Conservation (phyloP, 2,329 filamentous ascomycete genomes). For the Microsporum ferrugineum region DNA sequence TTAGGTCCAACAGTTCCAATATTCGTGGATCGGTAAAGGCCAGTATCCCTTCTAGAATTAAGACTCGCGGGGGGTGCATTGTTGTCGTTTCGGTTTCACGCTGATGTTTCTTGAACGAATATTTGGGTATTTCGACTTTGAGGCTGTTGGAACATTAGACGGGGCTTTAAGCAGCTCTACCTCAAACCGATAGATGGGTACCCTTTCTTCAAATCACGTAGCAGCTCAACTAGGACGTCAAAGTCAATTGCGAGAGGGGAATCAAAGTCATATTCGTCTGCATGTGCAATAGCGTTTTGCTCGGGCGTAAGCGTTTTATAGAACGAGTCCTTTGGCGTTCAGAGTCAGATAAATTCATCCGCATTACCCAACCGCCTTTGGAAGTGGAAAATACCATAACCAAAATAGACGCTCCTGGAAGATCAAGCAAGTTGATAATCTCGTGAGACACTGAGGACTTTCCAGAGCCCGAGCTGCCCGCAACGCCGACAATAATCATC, state of each 20-base stretch:
- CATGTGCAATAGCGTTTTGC: constrained; percentile 67
- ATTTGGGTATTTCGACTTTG: constrained; percentile 74
- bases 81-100: constrained; percentile 67
- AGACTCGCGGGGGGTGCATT: constrained; percentile 90
- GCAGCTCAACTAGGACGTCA: constrained; percentile 66
- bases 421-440: constrained; percentile 76
- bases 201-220: constrained; percentile 84
- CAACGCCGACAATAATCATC: constrained; percentile 90
- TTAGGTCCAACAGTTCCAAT: constrained; percentile 79
- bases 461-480: constrained; percentile 86
- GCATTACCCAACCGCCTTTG: neutral
- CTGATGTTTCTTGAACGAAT: constrained; percentile 88
- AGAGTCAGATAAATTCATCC: neutral
- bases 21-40: constrained; percentile 82
- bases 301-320: constrained; percentile 81
- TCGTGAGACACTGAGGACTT: constrained; percentile 91
- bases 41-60: constrained; percentile 93
- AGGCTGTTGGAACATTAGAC: constrained; percentile 15
- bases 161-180: neutral
- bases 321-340: constrained; percentile 66
- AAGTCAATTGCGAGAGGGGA: constrained; percentile 92
- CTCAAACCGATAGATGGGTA: constrained; percentile 35
- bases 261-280: constrained; percentile 93
- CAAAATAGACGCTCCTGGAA: constrained; percentile 96
- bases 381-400: constrained; percentile 59